Percentiles rank a stretch among this genome's conserved stretches.
Evolutionary conservation across 2,329 filamentous ascomycete species (phyloP).

Genomic region (Penicillium oxalicum): DNA sequence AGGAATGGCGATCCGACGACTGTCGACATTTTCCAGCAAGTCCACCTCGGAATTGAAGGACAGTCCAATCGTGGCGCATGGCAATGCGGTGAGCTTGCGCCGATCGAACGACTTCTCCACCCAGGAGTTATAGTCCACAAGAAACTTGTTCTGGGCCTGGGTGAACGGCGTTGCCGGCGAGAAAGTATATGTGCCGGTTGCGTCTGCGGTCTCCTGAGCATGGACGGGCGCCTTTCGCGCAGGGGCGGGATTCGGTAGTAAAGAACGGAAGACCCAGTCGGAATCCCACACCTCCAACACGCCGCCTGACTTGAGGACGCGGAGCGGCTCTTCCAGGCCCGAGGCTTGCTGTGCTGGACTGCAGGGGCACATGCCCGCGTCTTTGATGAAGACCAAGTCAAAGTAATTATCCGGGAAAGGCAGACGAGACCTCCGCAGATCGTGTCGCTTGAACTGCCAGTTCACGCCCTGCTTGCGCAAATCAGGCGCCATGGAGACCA

Average conservation of each 20-base stretch:
- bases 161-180: slow-evolving; percentile 77
- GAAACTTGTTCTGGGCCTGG: slow-evolving; percentile 70
- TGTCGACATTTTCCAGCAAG: slow-evolving; percentile 60
- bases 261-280: slow-evolving; percentile 75
- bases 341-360: slow-evolving; percentile 49
- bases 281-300: slow-evolving; percentile 84
- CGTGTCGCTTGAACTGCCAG: slow-evolving; percentile 85
- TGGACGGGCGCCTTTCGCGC: slow-evolving; percentile 53
- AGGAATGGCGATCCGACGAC: slow-evolving; percentile 77
- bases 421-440: slow-evolving; percentile 67
- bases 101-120: slow-evolving; percentile 67
- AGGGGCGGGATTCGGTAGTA: slow-evolving; percentile 68
- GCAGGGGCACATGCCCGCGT: slow-evolving; percentile 64
- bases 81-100: slow-evolving; percentile 64
- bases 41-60: slow-evolving; percentile 76
- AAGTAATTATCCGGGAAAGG: slow-evolving; percentile 77
- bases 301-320: slow-evolving; percentile 71
- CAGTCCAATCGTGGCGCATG: slow-evolving; percentile 72
- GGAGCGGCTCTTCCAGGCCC: slow-evolving; percentile 67
- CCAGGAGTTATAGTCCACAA: slow-evolving; percentile 81
- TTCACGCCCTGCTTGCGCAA: slow-evolving; percentile 67
- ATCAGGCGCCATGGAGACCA: slow-evolving; percentile 65
- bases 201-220: slow-evolving; percentile 58
- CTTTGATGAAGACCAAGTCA: slow-evolving; percentile 84
- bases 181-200: slow-evolving; percentile 74